Evolutionary conservation across 345 rosid species (phyloP).

Genomic region (Eucalyptus virginea): DNA sequence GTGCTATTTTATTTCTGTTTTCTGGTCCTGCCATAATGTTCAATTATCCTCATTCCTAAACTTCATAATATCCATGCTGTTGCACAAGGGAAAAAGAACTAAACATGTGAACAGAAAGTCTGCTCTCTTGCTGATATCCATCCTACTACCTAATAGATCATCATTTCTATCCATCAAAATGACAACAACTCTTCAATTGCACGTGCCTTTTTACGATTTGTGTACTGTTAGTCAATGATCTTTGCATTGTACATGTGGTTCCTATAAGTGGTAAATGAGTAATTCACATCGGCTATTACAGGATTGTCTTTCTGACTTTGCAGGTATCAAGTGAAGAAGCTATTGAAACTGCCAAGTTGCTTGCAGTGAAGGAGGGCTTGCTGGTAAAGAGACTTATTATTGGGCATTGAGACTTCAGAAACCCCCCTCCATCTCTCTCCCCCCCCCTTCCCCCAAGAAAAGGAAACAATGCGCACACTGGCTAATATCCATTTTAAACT

Average conservation of each 20-base stretch:
- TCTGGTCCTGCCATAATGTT: not conserved
- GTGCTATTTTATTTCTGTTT: not conserved
- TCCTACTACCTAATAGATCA: not conserved
- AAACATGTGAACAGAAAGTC: not conserved
- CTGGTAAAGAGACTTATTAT: conserved; percentile 30
- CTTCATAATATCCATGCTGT: not conserved
- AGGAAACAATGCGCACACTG: not conserved
- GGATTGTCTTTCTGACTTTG: not conserved
- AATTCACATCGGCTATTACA: not conserved
- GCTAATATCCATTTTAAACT: not conserved
- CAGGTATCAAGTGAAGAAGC: conserved; percentile 82
- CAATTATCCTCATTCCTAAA: not conserved
- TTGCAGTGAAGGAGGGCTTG: conserved; percentile 71
- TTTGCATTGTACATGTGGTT: not conserved
- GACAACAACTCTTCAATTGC: not conserved
- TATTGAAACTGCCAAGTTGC: conserved; percentile 62
- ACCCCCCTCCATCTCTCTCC: too few relatives aligned
- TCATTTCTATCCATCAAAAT: not conserved
- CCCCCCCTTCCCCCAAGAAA: not conserved
- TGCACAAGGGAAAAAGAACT: not conserved
- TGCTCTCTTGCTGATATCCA: not conserved
- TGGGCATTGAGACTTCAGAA: not conserved
- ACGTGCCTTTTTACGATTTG: not conserved
- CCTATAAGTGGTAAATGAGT: not conserved
- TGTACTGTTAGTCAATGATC: not conserved